Evolutionary conservation across 805 yeast species (phyloP).

Genomic region (Kockiozyma suomiensis): DNA sequence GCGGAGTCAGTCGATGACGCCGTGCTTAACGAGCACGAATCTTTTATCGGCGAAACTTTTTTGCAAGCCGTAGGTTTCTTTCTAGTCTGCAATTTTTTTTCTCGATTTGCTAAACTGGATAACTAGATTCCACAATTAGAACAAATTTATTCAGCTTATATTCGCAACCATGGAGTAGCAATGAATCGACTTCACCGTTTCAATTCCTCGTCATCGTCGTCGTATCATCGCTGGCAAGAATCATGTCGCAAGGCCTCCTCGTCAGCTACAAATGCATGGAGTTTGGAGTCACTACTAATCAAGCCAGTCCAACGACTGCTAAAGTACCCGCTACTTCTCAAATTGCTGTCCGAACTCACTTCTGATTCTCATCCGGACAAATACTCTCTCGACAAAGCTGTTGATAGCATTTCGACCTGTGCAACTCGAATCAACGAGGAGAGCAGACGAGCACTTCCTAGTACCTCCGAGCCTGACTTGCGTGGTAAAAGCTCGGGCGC

Average conservation of each 20-base stretch:
- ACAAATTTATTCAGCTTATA: conserved; percentile 42
- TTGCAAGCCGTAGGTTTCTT: conserved; percentile 27
- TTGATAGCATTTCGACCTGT: conserved; percentile 7
- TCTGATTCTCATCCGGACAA: conserved; percentile 50
- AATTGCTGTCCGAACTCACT: conserved; percentile 41
- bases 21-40: conserved; percentile 19
- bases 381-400: conserved; percentile 40
- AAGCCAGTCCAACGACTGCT: conserved; percentile 52
- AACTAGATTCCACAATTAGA: conserved; percentile 40
- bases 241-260: conserved; percentile 40
- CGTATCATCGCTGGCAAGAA: conserved; percentile 42
- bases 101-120: background rate
- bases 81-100: background rate
- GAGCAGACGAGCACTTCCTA: background rate
- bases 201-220: conserved; percentile 38
- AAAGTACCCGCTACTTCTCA: conserved; percentile 47
- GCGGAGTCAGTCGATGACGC: conserved; percentile 35
- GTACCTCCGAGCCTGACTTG: conserved; percentile 10
- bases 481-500: conserved; percentile 9
- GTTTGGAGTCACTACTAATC: conserved; percentile 47
- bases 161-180: conserved; percentile 40
- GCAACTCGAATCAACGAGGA: conserved; percentile 24
- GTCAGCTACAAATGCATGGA: conserved; percentile 45
- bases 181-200: conserved; percentile 38
- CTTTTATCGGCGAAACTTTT: conserved; percentile 41